Evolutionary conservation across 176 grass and related monocot genomes (phyloP), one percentile per base, ranked within the genome.

Genomic region (Phoenix dactylifera): DNA sequence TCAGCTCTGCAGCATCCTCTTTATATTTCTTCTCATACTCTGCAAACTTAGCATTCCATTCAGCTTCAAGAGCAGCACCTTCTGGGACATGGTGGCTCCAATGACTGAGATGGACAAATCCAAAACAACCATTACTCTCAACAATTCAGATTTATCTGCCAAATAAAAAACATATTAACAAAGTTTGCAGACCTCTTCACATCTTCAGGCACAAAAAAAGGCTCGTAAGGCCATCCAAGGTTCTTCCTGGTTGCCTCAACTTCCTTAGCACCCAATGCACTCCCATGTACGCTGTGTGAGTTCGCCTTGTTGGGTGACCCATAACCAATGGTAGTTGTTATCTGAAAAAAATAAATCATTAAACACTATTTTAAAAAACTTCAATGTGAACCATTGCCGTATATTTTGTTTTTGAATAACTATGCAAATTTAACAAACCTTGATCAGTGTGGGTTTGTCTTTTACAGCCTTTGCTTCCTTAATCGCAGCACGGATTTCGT

Each of bases 231-330:
- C 94, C 94, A 98, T 70, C 76, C 82, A 55, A 98, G 94, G 60
- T 86, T 98, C 54, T 72, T 50, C 62, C 94, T 79, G 49, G 94
- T 98, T 26, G 94, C 94, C 26, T 89, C 88, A 0, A 98, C 94
- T 76, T 98, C 94, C 70, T 88, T 98, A 20, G 76, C 3, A 54
- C 94, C 94, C 52, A 98, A 80, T 29, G 94, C 94, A 64, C 81
- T 85, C 74, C 94, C 94, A n/a, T 98, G 94, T 5, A 93, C 94
- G 49, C 88, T 92, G 55, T 98, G 93, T 51, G 88, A 81, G 70
- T 93, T 99, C 57, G 94, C 79, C 50, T 99, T 99, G 88, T 99
- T 99, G 28, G 94, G 94, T 49, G 94, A 99, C 79, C 94, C 94
- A 81, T 79, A 99, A 64, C 94, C 94, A 6, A 99, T 99, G 24